Conservation (phyloP, 768 basidiomycete species). For the Rhodotorula babjevae region DNA sequence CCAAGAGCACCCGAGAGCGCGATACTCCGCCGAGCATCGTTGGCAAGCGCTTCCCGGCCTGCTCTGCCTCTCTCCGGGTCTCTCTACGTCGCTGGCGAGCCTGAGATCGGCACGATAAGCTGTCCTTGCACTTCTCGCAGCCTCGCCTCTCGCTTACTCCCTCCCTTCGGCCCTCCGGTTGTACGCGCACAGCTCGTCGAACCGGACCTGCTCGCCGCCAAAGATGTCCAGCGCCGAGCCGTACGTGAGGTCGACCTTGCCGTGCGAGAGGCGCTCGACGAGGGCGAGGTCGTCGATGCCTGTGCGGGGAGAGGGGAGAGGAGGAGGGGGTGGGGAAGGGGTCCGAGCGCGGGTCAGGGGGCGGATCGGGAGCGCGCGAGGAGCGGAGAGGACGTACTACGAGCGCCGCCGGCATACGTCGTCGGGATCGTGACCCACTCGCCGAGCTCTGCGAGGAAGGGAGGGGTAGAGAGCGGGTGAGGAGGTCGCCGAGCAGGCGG, state of each 20-base stretch:
- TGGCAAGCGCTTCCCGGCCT: no score
- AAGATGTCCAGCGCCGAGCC: constrained; percentile 64
- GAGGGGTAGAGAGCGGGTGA: neutral
- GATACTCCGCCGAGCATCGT: no score
- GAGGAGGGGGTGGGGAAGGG: neutral
- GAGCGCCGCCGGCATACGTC: constrained; percentile 95
- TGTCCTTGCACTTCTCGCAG: no score
- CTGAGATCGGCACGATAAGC: no score
- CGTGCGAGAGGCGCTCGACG: constrained; percentile 71
- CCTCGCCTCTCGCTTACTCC: neutral
- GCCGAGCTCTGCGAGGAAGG: constrained; percentile 62
- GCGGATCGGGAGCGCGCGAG: no score
- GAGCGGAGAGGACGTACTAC: constrained; percentile 54
- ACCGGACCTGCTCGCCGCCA: constrained; percentile 51
- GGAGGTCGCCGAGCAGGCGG: no score
- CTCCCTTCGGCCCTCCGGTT: constrained; percentile 39
- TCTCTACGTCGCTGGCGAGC: no score
- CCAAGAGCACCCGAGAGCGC: no score
- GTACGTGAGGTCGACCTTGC: constrained; percentile 80
- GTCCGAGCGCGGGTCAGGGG: neutral
- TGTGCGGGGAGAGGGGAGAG: constrained; percentile 44
- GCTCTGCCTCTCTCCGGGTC: no score
- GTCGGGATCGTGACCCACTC: constrained; percentile 87
- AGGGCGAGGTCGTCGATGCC: constrained; percentile 74
- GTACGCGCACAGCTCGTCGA: constrained; percentile 50